Conservation (phyloP, 257 asterid genomes). For the Solanum chmielewskii region DNA sequence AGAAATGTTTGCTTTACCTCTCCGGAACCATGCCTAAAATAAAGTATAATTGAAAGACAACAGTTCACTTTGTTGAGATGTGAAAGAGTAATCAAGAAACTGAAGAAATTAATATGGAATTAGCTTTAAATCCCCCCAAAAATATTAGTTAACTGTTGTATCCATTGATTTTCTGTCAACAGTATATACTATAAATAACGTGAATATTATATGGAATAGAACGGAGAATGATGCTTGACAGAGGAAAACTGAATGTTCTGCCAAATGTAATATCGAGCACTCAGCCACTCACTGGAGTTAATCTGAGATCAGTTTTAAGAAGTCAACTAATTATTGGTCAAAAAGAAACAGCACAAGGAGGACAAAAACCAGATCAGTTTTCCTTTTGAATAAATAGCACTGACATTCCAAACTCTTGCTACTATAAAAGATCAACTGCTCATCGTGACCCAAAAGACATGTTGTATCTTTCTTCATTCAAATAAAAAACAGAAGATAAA, state of each 20-base stretch:
- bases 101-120: neutral
- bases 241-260: neutral
- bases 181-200: neutral
- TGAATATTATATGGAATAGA: neutral
- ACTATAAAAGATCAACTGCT: neutral
- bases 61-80: neutral
- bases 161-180: neutral
- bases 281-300: neutral
- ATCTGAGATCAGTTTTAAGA: neutral
- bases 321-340: neutral
- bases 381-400: neutral
- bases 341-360: neutral
- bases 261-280: neutral
- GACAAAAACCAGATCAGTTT: neutral
- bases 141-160: neutral
- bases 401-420: neutral
- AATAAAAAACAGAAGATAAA: neutral
- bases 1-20: conserved; percentile 77
- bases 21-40: conserved; percentile 82
- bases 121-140: neutral
- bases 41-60: conserved; percentile 5
- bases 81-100: neutral
- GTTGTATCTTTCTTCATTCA: neutral
- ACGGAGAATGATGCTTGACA: neutral
- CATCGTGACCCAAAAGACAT: neutral